Conservation (phyloP, 257 asterid genomes). For the Schizonepeta tenuifolia region DNA sequence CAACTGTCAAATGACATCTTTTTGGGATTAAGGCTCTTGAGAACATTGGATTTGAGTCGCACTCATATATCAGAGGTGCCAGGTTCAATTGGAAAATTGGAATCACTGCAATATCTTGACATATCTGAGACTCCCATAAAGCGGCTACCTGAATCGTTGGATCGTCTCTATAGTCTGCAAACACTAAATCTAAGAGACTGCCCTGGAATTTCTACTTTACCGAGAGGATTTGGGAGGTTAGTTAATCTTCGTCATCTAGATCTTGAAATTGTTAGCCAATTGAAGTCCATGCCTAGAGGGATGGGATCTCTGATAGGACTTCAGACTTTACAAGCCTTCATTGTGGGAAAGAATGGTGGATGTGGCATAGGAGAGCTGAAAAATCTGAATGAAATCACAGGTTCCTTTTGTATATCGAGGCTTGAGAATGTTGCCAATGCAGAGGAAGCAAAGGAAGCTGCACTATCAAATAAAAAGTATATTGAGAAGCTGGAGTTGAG, state of each 20-base stretch:
- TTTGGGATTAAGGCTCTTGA: conserved; percentile 37
- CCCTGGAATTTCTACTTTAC: conserved; percentile 32
- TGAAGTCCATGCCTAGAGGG: conserved; percentile 46
- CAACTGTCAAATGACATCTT: conserved; percentile 37
- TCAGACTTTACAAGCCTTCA: conserved; percentile 48
- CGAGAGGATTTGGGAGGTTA: conserved; percentile 40
- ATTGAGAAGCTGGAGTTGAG: conserved; percentile 42
- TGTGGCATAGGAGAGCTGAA: conserved; percentile 44
- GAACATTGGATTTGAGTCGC: conserved; percentile 46
- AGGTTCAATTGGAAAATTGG: conserved; percentile 38
- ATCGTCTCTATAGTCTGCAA: conserved; percentile 36
- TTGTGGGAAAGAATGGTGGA: conserved; percentile 49
- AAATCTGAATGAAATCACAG: conserved; percentile 47
- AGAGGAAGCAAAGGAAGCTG: conserved; percentile 49
- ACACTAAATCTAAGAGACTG: conserved; percentile 50
- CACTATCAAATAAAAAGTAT: conserved; percentile 36
- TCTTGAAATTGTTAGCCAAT: conserved; percentile 41
- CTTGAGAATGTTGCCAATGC: conserved; percentile 48
- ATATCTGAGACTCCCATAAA: conserved; percentile 46
- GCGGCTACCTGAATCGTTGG: conserved; percentile 39
- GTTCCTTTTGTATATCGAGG: conserved; percentile 45
- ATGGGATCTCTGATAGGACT: conserved; percentile 47
- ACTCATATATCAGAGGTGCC: conserved; percentile 47
- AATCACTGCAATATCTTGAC: conserved; percentile 45
- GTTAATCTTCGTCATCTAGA: conserved; percentile 49